Evolutionary conservation across 129 eudicot genomes (phyloP), one percentile per base, ranked within the genome.

Genomic region (Escallonia herrerae): DNA sequence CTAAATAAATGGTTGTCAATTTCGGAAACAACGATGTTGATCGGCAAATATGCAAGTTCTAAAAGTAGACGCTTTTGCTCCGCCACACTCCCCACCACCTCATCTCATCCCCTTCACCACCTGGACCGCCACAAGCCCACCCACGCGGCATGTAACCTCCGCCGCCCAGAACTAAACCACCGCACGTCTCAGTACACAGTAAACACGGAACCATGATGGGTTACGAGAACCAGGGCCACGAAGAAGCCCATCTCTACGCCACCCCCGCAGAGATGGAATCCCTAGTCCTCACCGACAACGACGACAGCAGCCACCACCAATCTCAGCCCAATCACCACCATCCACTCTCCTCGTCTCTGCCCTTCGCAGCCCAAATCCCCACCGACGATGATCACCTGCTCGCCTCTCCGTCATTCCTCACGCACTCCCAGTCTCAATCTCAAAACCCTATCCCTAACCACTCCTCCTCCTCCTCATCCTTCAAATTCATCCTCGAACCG

Each of bases 401-500:
- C 38, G 64, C 77, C 15, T 50, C 66, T 41, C 58, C 74, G 54
- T 58, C 80, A 46, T 51, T 45, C 58, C 71, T 74, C 14, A 39
- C 47, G 55, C 77, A 64, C 66, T 77, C 45, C 10, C 56, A 13
- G 33, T 22, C 67, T 2, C 46, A 74, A 37, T 69, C 74, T 60
- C 76, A 66, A 63, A 81, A 65, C 79, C 87, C 81, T 68, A 81
- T 59, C 33, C 33, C 33, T 22, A 22, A 22, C 33, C 33, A 22
- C 33, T 22, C 33, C 33, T 22, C n/a, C n/a, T n/a, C n/a, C n/a
- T n/a, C n/a, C n/a, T n/a, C 79, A 6, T 75, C 82, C 3, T 72
- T 84, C 69, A 80, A 86, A 49, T 68, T 91, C 54, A 76, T 85
- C 66, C 95, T 91, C 58, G 96, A 91, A 53, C 97, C 96, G 3